Base-by-base conservation (phyloP, 202 grass and related monocot species). In the Zizania palustris region DNA sequence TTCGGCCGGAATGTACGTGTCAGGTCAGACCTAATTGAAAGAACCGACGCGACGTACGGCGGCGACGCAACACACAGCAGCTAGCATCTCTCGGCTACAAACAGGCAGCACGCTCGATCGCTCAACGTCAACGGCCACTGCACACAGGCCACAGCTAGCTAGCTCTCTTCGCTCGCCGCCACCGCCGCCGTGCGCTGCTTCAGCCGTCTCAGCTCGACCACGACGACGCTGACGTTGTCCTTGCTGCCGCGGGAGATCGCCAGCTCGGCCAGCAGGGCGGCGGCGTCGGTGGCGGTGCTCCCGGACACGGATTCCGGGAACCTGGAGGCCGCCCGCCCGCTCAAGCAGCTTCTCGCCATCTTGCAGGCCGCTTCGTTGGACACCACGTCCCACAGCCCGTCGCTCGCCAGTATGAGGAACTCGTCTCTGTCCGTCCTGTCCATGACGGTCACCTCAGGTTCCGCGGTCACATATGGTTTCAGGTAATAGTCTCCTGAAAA, bases 201-300 rank as follows among this genome's bases (percentile, higher is more conserved):
- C 36, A 84, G 9, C 6, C 80, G 82, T 35, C 63, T 80, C 73
- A 94, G 11, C 43, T 89, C 84, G 1, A 92, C 89, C 6, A 96
- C 89, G 11, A 96, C 81, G 3, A 87, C 84, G 59, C 92, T 96
- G 73, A 96, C 45, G 70, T 96, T 96, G 85, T 96, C 92, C 4
- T 45, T 65, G 84, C 86, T 96, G 67, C 92, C 92, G 28, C 55
- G 78, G 2, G 54, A 41, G n/a, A 87, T 45, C 0, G 92, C 92
- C 37, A 96, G 50, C 72, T 92, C 81, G 0, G 73, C 89, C 62
- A 96, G 69, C 58, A 92, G 48, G 0, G 81, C 43, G 0, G 92
- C 92, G 2, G 89, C 89, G 56, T 96, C 92, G 10, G 74, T 14
- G n/a, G 81, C 86, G 2, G 89, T 77, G 71, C 83, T 88, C 68